Percentiles rank a stretch among this genome's conserved stretches.
phyloP scores from a whole-genome alignment of 2,329 filamentous ascomycete species.

The Paraphaeosphaeria sporulosa region DNA sequence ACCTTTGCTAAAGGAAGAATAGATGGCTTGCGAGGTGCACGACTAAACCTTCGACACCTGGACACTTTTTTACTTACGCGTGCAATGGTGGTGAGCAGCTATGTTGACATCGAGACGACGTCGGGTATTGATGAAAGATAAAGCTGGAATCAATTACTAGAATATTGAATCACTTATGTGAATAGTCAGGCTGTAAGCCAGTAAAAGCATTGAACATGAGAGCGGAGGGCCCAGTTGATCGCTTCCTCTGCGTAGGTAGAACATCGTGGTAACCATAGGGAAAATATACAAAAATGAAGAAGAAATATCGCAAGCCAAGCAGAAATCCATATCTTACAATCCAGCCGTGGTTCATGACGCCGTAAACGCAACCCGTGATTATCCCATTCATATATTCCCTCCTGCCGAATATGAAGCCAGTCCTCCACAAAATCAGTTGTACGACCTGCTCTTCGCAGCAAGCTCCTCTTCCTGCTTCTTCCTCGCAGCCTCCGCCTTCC shows the following conservation, averaged over 20 bases:
- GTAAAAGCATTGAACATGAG: too few relatives aligned
- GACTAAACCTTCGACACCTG: too few relatives aligned
- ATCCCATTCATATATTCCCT: not conserved
- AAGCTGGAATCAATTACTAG: too few relatives aligned
- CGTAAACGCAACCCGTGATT: not conserved
- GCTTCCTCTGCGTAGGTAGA: not conserved
- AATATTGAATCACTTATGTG: too few relatives aligned
- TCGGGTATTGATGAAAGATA: too few relatives aligned
- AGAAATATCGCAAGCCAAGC: not conserved
- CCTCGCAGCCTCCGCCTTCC: conserved; percentile 40
- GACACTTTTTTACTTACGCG: too few relatives aligned
- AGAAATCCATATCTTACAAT: conserved; percentile 10
- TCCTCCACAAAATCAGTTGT: conserved; percentile 27
- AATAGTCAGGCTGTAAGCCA: too few relatives aligned
- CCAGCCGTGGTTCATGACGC: conserved; percentile 2
- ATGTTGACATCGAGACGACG: too few relatives aligned
- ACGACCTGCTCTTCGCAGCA: conserved; percentile 31
- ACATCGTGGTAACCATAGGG: not conserved
- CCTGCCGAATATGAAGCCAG: not conserved
- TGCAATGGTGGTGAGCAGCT: too few relatives aligned
- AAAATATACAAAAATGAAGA: not conserved
- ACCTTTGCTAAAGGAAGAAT: too few relatives aligned
- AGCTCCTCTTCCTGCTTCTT: conserved; percentile 37
- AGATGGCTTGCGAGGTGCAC: too few relatives aligned
- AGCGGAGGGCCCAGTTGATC: not conserved